Evolutionary conservation across 1,284 basidiomycete species (phyloP), one percentile per base, ranked within the genome.

Genomic region (Sanguinoderma infundibulare): DNA sequence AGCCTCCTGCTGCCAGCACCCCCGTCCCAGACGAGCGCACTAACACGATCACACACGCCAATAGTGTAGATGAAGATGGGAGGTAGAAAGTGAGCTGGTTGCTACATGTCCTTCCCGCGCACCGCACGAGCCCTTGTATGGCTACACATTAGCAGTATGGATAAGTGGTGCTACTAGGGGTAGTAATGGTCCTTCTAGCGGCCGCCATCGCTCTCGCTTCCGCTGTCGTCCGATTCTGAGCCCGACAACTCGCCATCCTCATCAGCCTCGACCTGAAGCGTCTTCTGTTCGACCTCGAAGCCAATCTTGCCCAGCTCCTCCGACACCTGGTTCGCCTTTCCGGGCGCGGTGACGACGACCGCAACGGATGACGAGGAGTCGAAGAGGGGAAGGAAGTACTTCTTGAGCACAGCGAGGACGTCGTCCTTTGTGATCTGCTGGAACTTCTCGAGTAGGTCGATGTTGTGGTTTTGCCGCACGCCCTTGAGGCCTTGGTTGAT

Each of bases 341-440:
- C 86, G 20, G 93, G 89, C 8, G 94, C 87, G 22, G 93, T 91
- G 6, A 95, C 90, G 6, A 95, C 88, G 17, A 95, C 89, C 0
- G 89, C 92, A 26, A 95, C 84, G 2, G 94, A 95, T 0, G 87
- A 85, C 3, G 83, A 78, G 0, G 96, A 74, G 65, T 92, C 85
- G 76, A 99, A 99, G 54, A 99, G 78, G 0, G 96, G 95, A 39
- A 96, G 75, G 77, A 98, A 87, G 76, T 98, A 91, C 67, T 84
- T 89, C 65, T 81, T 76, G 64, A 98, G 82, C 17, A 85, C 84
- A 7, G 74, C 78, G 22, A 94, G 77, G 50, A 98, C 89, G 63
- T 98, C 88, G 5, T 87, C 84, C 67, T 90, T 87, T 4, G 89
- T 92, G 56, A 99, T 87, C 9, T 79, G 77, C 79, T 95, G 90